A percentile compares a stretch with the other conserved stretches of the same genome.
Conservation (phyloP, 2,329 filamentous ascomycete genomes). For the Claviceps maximensis region DNA sequence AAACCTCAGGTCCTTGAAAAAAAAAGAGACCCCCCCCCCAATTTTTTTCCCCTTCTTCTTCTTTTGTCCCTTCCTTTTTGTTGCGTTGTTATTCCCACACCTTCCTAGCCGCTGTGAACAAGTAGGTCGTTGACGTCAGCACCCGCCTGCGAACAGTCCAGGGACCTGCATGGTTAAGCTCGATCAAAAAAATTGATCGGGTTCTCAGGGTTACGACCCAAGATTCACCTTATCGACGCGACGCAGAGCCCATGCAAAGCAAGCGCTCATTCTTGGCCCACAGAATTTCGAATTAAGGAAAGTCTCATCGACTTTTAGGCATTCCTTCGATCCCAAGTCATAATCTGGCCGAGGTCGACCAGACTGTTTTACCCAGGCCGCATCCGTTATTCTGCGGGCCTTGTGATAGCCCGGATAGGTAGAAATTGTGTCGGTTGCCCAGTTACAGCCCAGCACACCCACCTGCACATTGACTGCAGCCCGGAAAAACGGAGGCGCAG, state of each 20-base stretch:
- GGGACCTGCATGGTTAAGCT: neutral
- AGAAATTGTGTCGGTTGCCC: neutral
- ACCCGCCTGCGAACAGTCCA: neutral
- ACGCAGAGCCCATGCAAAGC: neutral
- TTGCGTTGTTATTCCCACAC: neutral
- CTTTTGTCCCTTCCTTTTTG: neutral
- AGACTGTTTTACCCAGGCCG: neutral
- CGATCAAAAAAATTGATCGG: neutral
- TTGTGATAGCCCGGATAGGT: neutral
- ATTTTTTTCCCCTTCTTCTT: neutral
- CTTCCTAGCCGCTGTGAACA: neutral
- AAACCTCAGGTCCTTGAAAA: too few species aligned
- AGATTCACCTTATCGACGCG: neutral
- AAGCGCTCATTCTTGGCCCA: neutral
- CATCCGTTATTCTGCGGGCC: neutral
- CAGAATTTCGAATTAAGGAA: neutral
- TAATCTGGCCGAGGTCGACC: neutral
- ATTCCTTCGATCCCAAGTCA: neutral
- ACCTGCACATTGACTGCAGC: neutral
- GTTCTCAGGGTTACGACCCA: neutral
- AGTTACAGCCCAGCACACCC: neutral
- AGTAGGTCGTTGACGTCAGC: neutral
- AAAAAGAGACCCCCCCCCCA: too few species aligned
- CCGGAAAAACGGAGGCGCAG: slow-evolving; percentile 3
- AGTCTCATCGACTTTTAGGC: neutral